phyloP scores from a whole-genome alignment of 2,329 filamentous ascomycete genomes.

The Cytospora paraplurivora region DNA sequence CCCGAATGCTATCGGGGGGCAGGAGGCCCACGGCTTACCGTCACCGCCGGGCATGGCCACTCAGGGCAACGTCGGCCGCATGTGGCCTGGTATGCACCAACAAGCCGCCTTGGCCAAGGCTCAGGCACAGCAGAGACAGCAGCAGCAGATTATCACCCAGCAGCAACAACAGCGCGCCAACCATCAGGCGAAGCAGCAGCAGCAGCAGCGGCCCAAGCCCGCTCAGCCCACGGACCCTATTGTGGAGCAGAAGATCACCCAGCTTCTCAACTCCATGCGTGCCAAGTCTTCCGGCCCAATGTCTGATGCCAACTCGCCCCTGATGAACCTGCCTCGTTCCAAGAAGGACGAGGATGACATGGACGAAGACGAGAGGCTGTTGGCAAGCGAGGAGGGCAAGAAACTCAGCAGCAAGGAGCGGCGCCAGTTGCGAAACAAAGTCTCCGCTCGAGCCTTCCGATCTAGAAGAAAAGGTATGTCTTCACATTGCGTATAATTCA shows the following conservation, averaged over 20 bases:
- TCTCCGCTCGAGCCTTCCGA: slow-evolving; percentile 95
- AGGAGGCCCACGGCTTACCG: slow-evolving; percentile 56
- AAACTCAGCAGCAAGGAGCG: slow-evolving; percentile 98
- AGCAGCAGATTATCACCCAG: slow-evolving; percentile 63
- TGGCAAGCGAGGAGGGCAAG: slow-evolving; percentile 95
- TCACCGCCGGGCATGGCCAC: slow-evolving; percentile 48
- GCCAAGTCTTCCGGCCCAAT: slow-evolving; percentile 64
- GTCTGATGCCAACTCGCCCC: slow-evolving; percentile 48
- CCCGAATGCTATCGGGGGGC: slow-evolving; percentile 68
- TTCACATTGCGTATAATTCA: neutral
- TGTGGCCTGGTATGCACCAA: slow-evolving; percentile 93
- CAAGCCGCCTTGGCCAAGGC: slow-evolving; percentile 80
- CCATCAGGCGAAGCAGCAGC: slow-evolving; percentile 45
- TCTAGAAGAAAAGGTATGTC: slow-evolving; percentile 93
- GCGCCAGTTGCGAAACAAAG: slow-evolving; percentile 96
- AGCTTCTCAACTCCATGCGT: slow-evolving; percentile 89
- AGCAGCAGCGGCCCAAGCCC: slow-evolving; percentile 51
- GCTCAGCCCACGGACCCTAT: slow-evolving; percentile 64
- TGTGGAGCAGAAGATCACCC: slow-evolving; percentile 90
- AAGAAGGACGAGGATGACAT: slow-evolving; percentile 98
- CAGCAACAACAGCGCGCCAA: slow-evolving; percentile 54
- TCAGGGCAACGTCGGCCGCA: slow-evolving; percentile 65
- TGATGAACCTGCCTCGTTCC: slow-evolving; percentile 70
- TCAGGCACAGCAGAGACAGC: slow-evolving; percentile 68
- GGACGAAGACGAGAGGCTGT: slow-evolving; percentile 92